Base-by-base conservation (phyloP, 306 rosid species). In the Fagus crenata region DNA sequence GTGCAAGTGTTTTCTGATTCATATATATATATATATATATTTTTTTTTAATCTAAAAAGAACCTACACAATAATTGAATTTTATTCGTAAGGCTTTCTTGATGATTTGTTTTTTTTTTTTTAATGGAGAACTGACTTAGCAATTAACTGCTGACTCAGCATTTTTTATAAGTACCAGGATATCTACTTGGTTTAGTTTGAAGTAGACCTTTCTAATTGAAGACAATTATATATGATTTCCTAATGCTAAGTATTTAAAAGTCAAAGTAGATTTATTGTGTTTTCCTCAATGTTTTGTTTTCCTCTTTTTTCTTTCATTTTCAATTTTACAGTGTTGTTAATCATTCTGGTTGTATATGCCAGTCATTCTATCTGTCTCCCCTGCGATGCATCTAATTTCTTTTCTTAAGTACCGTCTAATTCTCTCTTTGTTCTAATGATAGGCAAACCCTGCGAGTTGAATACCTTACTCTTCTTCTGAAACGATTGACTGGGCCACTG, bases 381-480 rank as follows among this genome's bases (percentile, higher is more conserved):
- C 69, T 73, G 41, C 60, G 32, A 41, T 53, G 73, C 64, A 15
- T 58, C 40, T 71, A 71, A 43, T 75, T 39, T 5, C 65, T 7
- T 77, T 4, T 33, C 71, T 14, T 68, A 31, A 46, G 63, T 70
- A 28, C 18, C 39, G 46, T 73, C 33, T 43, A 63, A 41, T 77
- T 49, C 72, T 31, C 64, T 41, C 79, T 82, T 32, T 70, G 49
- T 76, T 77, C 67, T 81, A 22, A 85, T 46, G 79, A 75, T 75
- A 95, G 99, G 90, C 87, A 74, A 80, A 87, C 88, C 49, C 84
- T 95, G 55, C 96, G 93, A 60, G 56, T 88, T 82, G 99, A 95
- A 81, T 88, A 89, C 87, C 89, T 90, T 82, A 75, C 89, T 32
- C 88, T 89, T 67, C 84, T 92, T 32, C 87, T 89, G 74, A 87